Conservation (phyloP, 2,329 filamentous ascomycete genomes). For the Aspergillus viridinutans region DNA sequence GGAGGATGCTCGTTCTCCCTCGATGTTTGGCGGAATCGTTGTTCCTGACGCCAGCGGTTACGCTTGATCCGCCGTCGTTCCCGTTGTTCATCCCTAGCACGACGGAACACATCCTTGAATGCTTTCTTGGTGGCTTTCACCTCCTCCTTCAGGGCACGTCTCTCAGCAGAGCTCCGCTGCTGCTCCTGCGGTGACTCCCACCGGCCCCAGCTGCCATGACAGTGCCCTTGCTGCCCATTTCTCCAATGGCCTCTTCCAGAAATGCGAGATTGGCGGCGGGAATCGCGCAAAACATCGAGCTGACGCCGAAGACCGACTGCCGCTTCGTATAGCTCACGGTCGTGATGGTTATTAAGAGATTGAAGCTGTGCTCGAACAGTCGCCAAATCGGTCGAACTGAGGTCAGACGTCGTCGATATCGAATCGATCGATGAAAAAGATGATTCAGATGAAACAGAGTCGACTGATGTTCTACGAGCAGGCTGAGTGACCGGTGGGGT, state of each 20-base stretch:
- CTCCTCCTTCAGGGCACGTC: constrained; percentile 34
- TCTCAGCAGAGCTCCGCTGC: constrained; percentile 25
- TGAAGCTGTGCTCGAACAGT: constrained; percentile 34
- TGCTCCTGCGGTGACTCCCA: constrained; percentile 36
- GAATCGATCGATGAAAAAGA: constrained; percentile 37
- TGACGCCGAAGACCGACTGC: constrained; percentile 34
- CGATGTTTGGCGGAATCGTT: constrained; percentile 9
- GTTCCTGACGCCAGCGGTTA: constrained; percentile 20
- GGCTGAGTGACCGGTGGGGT: constrained; percentile 9
- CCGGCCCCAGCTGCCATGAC: constrained; percentile 28
- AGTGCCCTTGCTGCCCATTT: constrained; percentile 7
- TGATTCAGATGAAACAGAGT: constrained; percentile 29
- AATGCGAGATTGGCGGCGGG: constrained; percentile 28
- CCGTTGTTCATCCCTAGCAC: constrained; percentile 34
- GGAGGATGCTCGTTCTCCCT: constrained; percentile 1
- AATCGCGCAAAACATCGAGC: constrained; percentile 29
- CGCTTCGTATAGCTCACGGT: constrained; percentile 33
- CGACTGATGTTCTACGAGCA: constrained; percentile 25
- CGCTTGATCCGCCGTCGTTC: constrained; percentile 23
- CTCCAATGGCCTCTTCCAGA: constrained; percentile 21
- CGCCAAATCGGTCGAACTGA: constrained; percentile 33
- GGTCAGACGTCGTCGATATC: constrained; percentile 34
- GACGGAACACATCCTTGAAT: constrained; percentile 32
- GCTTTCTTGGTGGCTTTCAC: constrained; percentile 34
- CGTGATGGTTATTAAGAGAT: constrained; percentile 31